Evolutionary conservation across 2,329 filamentous ascomycete species (phyloP).

Genomic region (Diplocarpon rosae): DNA sequence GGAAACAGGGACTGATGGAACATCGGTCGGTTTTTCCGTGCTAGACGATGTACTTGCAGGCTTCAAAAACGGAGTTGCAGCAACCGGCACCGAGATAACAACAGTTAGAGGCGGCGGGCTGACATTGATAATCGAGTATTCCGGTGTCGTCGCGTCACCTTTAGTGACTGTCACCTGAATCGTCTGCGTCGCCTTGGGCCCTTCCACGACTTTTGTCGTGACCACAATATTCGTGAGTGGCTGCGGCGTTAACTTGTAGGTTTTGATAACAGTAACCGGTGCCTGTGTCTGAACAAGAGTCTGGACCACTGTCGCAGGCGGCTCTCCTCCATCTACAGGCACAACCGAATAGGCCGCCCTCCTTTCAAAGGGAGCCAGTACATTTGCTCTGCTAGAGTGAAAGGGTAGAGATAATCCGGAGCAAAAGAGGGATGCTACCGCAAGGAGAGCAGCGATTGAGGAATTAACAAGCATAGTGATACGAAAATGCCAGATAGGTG

Average conservation of each 20-base stretch:
- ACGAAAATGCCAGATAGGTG: constrained; percentile 1
- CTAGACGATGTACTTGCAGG: not conserved
- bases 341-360: constrained; percentile 28
- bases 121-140: constrained; percentile 25
- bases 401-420: constrained; percentile 20
- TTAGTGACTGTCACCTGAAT: constrained; percentile 19
- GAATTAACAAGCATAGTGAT: constrained; percentile 21
- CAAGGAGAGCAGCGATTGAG: constrained; percentile 17
- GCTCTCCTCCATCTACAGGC: constrained; percentile 25
- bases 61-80: constrained; percentile 3
- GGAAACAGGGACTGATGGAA: not conserved
- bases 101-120: constrained; percentile 18
- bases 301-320: constrained; percentile 13
- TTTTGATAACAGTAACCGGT: constrained; percentile 20
- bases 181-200: constrained; percentile 19
- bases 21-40: not conserved
- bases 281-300: constrained; percentile 19
- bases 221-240: constrained; percentile 16
- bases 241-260: constrained; percentile 16
- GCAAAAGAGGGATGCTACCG: constrained; percentile 19
- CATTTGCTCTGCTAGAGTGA: constrained; percentile 8
- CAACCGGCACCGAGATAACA: constrained; percentile 8
- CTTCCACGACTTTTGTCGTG: constrained; percentile 19
- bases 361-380: constrained; percentile 10
- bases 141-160: constrained; percentile 12